phyloP scores from a whole-genome alignment of 2,329 filamentous ascomycete genomes.

The Dendrostoma leiphaemia region DNA sequence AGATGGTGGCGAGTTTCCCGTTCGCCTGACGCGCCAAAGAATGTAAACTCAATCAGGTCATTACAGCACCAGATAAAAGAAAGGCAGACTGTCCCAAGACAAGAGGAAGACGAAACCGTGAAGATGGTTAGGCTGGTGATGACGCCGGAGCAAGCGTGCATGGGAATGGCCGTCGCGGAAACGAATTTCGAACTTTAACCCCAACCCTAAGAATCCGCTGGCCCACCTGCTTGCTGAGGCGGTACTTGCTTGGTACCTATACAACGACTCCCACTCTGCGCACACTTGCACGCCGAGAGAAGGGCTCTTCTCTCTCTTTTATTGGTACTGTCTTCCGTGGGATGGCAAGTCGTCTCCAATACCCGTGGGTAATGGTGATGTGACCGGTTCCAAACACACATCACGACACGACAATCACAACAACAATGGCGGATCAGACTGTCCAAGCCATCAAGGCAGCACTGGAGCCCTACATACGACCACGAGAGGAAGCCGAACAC shows the following conservation, averaged over 20 bases:
- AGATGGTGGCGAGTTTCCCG: constrained; percentile 10
- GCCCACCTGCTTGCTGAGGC: too few species aligned
- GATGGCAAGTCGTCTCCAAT: too few species aligned
- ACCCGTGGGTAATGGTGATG: too few species aligned
- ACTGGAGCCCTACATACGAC: constrained; percentile 53
- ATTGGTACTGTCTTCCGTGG: too few species aligned
- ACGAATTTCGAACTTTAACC: background rate
- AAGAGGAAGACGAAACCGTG: background rate
- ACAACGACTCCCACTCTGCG: too few species aligned
- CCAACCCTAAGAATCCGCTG: too few species aligned
- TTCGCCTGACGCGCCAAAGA: constrained; percentile 15
- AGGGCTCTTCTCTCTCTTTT: too few species aligned
- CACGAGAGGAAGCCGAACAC: constrained; percentile 55
- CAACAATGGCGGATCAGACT: constrained; percentile 31
- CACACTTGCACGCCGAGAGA: too few species aligned
- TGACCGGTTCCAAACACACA: background rate
- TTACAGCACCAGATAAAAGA: constrained; percentile 7
- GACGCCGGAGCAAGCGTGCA: constrained; percentile 16
- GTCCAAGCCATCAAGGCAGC: constrained; percentile 38
- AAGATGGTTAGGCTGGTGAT: constrained; percentile 11
- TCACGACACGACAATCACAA: constrained; percentile 21
- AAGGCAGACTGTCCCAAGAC: background rate
- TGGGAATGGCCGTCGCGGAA: constrained; percentile 19
- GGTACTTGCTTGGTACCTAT: too few species aligned
- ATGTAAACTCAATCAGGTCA: constrained; percentile 12